A percentile compares a stretch with the other conserved stretches of the same genome.
Conservation (phyloP, 352 stramenopile genomes). For the Globisporangium camurandrum region DNA sequence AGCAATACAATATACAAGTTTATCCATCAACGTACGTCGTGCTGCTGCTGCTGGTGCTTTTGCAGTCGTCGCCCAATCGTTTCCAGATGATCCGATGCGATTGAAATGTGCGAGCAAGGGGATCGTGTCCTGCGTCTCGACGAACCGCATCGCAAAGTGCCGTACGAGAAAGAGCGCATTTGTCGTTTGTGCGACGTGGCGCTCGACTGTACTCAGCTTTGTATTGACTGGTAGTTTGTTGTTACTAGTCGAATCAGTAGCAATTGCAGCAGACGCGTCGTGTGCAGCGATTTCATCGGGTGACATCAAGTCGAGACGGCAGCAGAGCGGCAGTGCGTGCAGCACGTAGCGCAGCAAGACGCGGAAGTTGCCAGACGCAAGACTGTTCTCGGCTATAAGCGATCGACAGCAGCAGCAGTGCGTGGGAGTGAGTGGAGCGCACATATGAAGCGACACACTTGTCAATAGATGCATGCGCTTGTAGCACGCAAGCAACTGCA, state of each 20-base stretch:
- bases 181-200: conserved; percentile 36
- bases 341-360: conserved; percentile 59
- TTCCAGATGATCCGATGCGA: conserved; percentile 14
- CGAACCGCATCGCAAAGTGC: conserved; percentile 64
- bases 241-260: background rate
- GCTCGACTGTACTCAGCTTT: conserved; percentile 24
- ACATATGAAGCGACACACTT: too few species aligned
- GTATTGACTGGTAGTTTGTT: background rate
- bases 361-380: conserved; percentile 67
- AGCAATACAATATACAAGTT: background rate
- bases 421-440: background rate
- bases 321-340: conserved; percentile 45
- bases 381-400: conserved; percentile 48
- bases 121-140: conserved; percentile 59
- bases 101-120: conserved; percentile 64
- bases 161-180: conserved; percentile 73
- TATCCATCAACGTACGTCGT: conserved; percentile 13
- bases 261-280: conserved; percentile 4
- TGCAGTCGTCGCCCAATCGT: conserved; percentile 23
- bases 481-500: background rate
- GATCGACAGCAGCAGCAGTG: background rate
- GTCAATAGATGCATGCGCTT: background rate
- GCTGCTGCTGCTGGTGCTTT: too few species aligned
- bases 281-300: conserved; percentile 37
- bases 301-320: conserved; percentile 46